These are phyloP conservation scores for Russula compacta DNA, from an alignment of 768 basidiomycete species.

Conservation along the genomic window DNA sequence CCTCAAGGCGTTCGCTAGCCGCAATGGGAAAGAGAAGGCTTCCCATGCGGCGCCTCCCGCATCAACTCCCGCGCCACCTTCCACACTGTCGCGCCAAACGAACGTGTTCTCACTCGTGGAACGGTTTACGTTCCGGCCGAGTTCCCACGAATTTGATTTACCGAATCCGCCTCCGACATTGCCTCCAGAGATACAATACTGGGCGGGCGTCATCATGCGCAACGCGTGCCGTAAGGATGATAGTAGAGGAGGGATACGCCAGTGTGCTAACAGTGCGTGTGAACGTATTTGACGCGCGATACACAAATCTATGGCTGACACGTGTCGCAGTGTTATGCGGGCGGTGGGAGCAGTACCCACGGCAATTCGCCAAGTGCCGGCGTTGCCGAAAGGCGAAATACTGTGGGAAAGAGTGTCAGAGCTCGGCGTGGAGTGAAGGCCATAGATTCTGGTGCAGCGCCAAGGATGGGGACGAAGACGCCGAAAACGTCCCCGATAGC, in stretches of 20 bases:
- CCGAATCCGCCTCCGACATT: slow-evolving; percentile 60
- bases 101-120: slow-evolving; percentile 97
- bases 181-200: slow-evolving; percentile 91
- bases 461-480: slow-evolving; percentile 41
- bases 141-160: slow-evolving; percentile 66
- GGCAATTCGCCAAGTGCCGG: slow-evolving; percentile 95
- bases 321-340: slow-evolving; percentile 77
- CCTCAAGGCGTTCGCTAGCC: slow-evolving; percentile 39
- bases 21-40: slow-evolving; percentile 42
- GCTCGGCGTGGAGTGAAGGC: slow-evolving; percentile 92
- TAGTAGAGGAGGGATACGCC: slow-evolving; percentile 81
- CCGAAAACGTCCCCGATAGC: slow-evolving; percentile 20
- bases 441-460: slow-evolving; percentile 92
- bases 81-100: slow-evolving; percentile 41
- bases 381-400: slow-evolving; percentile 97
- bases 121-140: slow-evolving; percentile 90
- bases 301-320: background rate
- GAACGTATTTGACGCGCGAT: background rate
- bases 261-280: slow-evolving; percentile 91
- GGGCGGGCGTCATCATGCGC: slow-evolving; percentile 99
- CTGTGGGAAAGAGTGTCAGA: slow-evolving; percentile 96
- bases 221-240: slow-evolving; percentile 99
- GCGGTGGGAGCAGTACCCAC: slow-evolving; percentile 83
- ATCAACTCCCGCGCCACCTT: slow-evolving; percentile 22
- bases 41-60: slow-evolving; percentile 21